Percentiles rank a stretch among this genome's conserved stretches.
These are phyloP conservation scores for Przewalskia tangutica DNA, from an alignment of 257 asterid species.

Conservation along the genomic window DNA sequence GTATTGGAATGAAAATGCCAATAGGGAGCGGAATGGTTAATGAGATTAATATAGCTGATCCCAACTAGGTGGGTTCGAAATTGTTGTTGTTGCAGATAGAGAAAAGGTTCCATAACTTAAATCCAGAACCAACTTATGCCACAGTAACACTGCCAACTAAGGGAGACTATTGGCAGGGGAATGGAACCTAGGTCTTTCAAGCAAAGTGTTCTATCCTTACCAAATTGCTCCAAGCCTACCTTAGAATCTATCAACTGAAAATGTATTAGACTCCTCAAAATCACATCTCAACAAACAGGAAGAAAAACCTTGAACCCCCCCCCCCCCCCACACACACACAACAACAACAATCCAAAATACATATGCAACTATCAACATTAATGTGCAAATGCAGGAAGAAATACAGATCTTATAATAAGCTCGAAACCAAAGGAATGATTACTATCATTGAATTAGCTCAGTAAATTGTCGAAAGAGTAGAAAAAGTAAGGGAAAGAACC, in stretches of 20 bases:
- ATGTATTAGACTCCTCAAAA: background rate
- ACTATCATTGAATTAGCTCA: background rate
- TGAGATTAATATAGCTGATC: background rate
- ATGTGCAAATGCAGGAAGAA: background rate
- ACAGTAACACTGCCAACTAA: background rate
- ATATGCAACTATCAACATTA: background rate
- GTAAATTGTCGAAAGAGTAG: background rate
- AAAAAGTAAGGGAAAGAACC: background rate
- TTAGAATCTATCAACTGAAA: background rate
- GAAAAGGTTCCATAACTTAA: background rate
- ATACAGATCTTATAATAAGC: background rate
- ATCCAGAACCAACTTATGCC: background rate
- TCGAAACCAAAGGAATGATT: background rate
- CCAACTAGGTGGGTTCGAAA: background rate
- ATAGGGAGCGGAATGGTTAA: background rate
- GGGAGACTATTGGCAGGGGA: background rate
- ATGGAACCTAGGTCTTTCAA: background rate
- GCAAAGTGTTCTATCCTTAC: background rate
- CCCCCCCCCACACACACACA: background rate
- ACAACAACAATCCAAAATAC: background rate
- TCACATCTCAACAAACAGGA: background rate
- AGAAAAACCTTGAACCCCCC: background rate
- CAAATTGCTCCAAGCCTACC: background rate
- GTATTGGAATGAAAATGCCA: background rate
- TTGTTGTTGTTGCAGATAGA: background rate